Evolutionary conservation across 2,329 filamentous ascomycete species (phyloP), one percentile per base, ranked within the genome.

Genomic region (Exophiala phaeomuriformis): DNA sequence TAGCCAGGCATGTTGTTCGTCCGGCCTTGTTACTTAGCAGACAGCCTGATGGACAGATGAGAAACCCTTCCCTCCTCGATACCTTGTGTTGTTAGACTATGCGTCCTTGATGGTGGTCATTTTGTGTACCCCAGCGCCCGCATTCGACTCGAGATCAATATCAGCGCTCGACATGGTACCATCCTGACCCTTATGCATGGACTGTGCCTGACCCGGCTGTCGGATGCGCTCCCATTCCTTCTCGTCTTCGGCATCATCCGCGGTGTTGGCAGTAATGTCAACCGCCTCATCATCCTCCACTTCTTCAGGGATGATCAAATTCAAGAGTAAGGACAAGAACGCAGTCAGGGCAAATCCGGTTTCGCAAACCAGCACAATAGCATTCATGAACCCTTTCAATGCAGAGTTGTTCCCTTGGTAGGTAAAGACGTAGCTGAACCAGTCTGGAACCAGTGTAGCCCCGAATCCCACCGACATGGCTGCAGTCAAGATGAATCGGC

Each of bases 401-500:
- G 79, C 77, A 56, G 76, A 77, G 69, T 90, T 88, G 55, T 75
- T 69, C 7, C 86, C 87, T 0, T 67, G 66, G 65, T 90, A 90
- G 2, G 83, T 85, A 67, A 93, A 89, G 49, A 93, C 80, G 57
- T 79, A 76, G 55, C 72, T 68, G 64, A 88, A 89, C 75, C 86
- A 90, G 31, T 70, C 78, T 0, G 81, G 80, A 2, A 85, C 78
- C 0, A 86, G 71, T 0, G 82, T 85, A 6, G 83, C 83, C 52
- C 83, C 82, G 59, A 87, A 87, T 32, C 88, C 88, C 30, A 91
- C 72, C 0, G 86, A 77, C 32, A 93, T 73, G 0, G 84, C 81
- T 0, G 86, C 84, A 0, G 88, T 90, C 7, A 93, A 76, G 63
- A 93, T 87, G 71, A 93, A 93, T 28, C 88, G 79, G 63, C 86